Evolutionary conservation across 495 filamentous ascomycete species (phyloP), one percentile per base, ranked within the genome.

Genomic region (Staphylotrichum tortipilum): DNA sequence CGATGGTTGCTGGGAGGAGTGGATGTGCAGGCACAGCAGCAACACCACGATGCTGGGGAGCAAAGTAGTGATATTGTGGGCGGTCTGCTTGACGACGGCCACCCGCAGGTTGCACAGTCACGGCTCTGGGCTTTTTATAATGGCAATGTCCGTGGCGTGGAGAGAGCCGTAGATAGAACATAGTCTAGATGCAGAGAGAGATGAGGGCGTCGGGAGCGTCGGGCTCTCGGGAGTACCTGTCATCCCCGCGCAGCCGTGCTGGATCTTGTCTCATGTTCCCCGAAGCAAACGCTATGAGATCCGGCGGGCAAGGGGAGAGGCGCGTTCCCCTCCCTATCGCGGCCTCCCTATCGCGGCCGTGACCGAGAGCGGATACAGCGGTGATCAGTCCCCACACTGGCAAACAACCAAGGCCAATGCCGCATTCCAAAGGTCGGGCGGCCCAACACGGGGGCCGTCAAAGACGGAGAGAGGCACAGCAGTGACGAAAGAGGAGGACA

Each of bases 61-160:
- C n/a, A n/a, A n/a, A n/a, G n/a, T n/a, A 26, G 15, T 34, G 29
- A 33, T 26, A 26, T 26, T 28, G 31, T 5, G 12, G 7, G 14
- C 7, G 28, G 28, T 21, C 15, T 31, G n/a, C n/a, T n/a, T n/a
- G n/a, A n/a, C n/a, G n/a, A n/a, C n/a, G n/a, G n/a, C n/a, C n/a
- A n/a, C n/a, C n/a, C n/a, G n/a, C 21, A 15, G 24, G 21, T 18
- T 19, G 23, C 23, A 50, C n/a, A 19, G 31, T n/a, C n/a, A n/a
- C 38, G 33, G 26, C 39, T 35, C 31, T 30, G 21, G n/a, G 12
- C 34, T 42, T 53, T 40, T 31, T 38, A 45, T 26, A n/a, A n/a
- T n/a, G 0, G 18, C 14, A 28, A 11, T 12, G 40, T 30, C 40
- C 4, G 7, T 23, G 38, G 12, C 38, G 22, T 14, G n/a, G 10